Evolutionary conservation across 2,329 filamentous ascomycete species (phyloP).

Genomic region (Diaporthe sp.): DNA sequence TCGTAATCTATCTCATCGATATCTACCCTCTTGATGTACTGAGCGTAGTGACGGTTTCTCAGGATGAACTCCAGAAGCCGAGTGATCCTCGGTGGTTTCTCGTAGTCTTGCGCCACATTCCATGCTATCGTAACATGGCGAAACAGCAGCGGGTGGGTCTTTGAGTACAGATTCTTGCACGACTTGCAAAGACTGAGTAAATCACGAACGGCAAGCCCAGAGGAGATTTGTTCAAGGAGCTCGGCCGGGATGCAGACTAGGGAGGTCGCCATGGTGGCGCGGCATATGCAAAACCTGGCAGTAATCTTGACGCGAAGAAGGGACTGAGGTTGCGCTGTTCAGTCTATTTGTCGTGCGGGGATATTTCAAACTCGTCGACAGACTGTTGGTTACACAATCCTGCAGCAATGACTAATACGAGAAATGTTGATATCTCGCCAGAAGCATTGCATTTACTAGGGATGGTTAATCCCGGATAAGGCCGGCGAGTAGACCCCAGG

Average conservation of each 20-base stretch:
- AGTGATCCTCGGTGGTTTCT: neutral
- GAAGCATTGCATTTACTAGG: neutral
- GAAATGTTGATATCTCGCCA: neutral
- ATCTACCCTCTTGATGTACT: neutral
- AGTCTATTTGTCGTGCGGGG: neutral
- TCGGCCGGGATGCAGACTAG: neutral
- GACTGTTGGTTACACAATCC: neutral
- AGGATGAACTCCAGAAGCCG: neutral
- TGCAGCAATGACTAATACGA: neutral
- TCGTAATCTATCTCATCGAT: neutral
- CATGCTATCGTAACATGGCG: neutral
- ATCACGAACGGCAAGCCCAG: neutral
- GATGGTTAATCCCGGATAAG: neutral
- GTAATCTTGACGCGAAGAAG: neutral
- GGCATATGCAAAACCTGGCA: neutral
- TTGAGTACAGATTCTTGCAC: neutral
- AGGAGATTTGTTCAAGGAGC: neutral
- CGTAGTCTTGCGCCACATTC: neutral
- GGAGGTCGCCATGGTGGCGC: neutral
- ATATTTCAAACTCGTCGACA: neutral
- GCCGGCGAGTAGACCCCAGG: too few species aligned
- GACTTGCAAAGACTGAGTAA: neutral
- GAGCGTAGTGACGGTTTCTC: neutral
- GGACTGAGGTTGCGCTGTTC: neutral
- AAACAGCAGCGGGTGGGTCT: neutral